Evolutionary conservation across 1,284 basidiomycete species (phyloP).

Genomic region (Chalciporus piperatoides): DNA sequence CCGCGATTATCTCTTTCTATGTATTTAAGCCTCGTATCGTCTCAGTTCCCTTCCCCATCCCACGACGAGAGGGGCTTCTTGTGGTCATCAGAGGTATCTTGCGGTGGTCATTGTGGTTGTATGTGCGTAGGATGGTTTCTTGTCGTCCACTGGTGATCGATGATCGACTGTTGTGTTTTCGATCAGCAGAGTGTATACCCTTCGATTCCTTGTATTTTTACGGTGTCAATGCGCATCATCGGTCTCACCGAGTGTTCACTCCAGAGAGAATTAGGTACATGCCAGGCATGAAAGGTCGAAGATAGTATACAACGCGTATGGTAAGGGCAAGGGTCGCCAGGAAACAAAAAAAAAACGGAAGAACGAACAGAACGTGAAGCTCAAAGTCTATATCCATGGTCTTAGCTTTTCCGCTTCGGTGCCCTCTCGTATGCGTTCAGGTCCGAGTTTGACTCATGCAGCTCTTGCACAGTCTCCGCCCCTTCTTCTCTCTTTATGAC

Average conservation of each 20-base stretch:
- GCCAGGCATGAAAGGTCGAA: background rate
- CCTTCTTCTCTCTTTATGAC: conserved; percentile 8
- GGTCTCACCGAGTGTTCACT: no score
- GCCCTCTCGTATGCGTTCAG: conserved; percentile 26
- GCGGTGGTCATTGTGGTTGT: no score
- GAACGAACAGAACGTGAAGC: background rate
- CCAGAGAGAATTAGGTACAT: background rate
- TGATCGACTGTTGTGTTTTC: no score
- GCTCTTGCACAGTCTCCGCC: conserved; percentile 15
- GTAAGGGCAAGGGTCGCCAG: background rate
- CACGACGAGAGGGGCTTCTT: no score
- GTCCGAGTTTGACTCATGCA: conserved; percentile 14
- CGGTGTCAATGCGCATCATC: background rate
- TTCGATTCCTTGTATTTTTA: background rate
- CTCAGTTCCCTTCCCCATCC: no score
- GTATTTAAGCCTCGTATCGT: no score
- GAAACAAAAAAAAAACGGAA: background rate
- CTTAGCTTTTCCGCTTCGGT: conserved; percentile 19
- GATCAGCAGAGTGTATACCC: no score
- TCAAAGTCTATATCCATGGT: background rate
- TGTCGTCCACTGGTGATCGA: no score
- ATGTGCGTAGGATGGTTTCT: no score
- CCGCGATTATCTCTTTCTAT: no score
- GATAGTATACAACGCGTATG: background rate
- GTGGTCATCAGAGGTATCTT: no score